phyloP scores from a whole-genome alignment of 331 rosid genomes.

The Ulmus americana region DNA sequence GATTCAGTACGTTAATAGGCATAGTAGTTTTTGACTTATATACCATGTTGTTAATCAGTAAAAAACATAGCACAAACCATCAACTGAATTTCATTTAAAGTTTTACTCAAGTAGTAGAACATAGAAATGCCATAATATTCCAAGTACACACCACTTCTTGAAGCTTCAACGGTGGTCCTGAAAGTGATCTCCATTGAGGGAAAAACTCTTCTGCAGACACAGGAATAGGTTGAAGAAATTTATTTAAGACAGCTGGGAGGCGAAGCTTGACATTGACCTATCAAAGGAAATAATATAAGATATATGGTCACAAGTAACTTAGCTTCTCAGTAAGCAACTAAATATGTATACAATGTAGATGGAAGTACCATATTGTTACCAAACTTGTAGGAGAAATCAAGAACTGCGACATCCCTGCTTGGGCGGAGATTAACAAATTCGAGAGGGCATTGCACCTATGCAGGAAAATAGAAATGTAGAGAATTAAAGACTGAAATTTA shows the following conservation, averaged over 20 bases:
- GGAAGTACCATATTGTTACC: constrained; percentile 65
- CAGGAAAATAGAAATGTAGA: constrained; percentile 16
- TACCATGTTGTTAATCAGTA: not conserved
- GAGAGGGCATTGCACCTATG: constrained; percentile 96
- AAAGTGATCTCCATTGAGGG: constrained; percentile 92
- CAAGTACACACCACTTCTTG: constrained; percentile 81
- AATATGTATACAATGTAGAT: constrained; percentile 5
- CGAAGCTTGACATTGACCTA: constrained; percentile 89
- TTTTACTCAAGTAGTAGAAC: not conserved
- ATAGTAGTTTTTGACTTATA: not conserved
- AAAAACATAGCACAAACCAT: not conserved
- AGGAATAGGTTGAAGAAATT: constrained; percentile 82
- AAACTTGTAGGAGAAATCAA: constrained; percentile 92
- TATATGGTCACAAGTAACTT: constrained; percentile 9
- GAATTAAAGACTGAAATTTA: not conserved
- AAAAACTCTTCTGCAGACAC: constrained; percentile 84
- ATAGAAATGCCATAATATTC: not conserved
- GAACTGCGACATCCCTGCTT: constrained; percentile 94
- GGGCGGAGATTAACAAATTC: constrained; percentile 80
- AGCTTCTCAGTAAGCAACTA: constrained; percentile 12
- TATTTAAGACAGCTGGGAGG: constrained; percentile 80
- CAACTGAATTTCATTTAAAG: not conserved
- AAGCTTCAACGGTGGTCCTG: constrained; percentile 98
- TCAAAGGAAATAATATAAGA: constrained; percentile 20
- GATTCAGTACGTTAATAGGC: constrained; percentile 5